phyloP scores from a whole-genome alignment of 257 asterid genomes.

The Oldenlandia corymbosa region DNA sequence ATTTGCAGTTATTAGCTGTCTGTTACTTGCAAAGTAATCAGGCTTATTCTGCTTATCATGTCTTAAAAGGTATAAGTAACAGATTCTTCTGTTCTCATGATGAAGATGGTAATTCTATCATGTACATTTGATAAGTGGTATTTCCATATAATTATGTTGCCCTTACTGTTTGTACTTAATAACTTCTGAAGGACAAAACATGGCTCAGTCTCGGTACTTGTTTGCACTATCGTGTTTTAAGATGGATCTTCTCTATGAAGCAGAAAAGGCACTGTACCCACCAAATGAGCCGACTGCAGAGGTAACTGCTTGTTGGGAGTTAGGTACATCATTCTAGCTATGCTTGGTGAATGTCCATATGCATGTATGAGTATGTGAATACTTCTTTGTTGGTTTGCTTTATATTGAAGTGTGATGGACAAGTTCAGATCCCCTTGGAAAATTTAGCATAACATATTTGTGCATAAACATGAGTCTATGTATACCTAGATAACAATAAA shows the following conservation, averaged over 20 bases:
- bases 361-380: no score
- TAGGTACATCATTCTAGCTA: no score
- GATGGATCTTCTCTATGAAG: slow-evolving; percentile 89
- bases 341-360: no score
- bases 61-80: slow-evolving; percentile 60
- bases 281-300: slow-evolving; percentile 67
- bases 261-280: slow-evolving; percentile 66
- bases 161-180: slow-evolving; percentile 17
- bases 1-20: slow-evolving; percentile 74
- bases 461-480: no score
- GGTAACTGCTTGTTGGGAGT: no score
- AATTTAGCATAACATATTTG: no score
- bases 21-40: slow-evolving; percentile 92
- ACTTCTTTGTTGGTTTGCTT: no score
- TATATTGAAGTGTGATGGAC: no score
- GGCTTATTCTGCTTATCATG: slow-evolving; percentile 81
- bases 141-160: slow-evolving; percentile 7
- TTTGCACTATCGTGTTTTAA: slow-evolving; percentile 90
- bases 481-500: no score
- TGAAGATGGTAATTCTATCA: background rate
- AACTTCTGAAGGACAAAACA: slow-evolving; percentile 53
- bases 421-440: no score
- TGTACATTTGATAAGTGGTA: background rate
- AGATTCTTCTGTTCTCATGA: background rate
- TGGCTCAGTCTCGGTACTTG: slow-evolving; percentile 91